These are phyloP conservation scores for Melampsora larici-populina DNA, from an alignment of 1,284 basidiomycete species.

Conservation along the genomic window DNA sequence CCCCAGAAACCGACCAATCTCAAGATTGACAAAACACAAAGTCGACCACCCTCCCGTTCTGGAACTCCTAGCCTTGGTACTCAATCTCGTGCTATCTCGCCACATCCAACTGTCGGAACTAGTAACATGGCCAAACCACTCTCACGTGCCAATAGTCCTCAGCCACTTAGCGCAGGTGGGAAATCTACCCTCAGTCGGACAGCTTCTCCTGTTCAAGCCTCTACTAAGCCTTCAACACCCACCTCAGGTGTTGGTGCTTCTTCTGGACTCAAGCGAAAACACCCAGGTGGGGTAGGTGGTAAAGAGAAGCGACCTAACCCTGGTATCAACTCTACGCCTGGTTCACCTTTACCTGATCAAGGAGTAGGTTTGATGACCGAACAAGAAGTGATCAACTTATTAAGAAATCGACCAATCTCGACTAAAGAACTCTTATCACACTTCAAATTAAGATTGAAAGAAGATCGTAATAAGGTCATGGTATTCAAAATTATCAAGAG, in stretches of 20 bases:
- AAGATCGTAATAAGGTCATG: neutral
- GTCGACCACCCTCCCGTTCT: constrained; percentile 32
- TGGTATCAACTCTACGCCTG: neutral
- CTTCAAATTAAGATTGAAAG: constrained; percentile 27
- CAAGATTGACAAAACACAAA: constrained; percentile 28
- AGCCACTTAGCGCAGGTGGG: constrained; percentile 3
- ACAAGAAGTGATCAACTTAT: constrained; percentile 17
- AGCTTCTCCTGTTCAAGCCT: constrained; percentile 13
- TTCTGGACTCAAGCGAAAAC: constrained; percentile 32
- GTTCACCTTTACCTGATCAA: constrained; percentile 4
- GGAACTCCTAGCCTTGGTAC: constrained; percentile 19
- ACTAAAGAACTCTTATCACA: constrained; percentile 37
- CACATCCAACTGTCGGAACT: constrained; percentile 10
- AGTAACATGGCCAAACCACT: neutral
- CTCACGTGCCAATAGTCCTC: constrained; percentile 39
- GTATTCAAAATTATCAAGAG: constrained; percentile 1
- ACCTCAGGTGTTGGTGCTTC: neutral
- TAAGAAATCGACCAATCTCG: neutral
- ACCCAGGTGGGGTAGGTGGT: constrained; percentile 5
- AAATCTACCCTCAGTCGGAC: constrained; percentile 30
- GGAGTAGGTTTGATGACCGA: neutral
- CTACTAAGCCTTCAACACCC: constrained; percentile 6
- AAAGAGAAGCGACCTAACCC: constrained; percentile 39
- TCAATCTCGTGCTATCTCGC: constrained; percentile 28
- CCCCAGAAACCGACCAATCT: constrained; percentile 14